Evolutionary conservation across 352 stramenopile species (phyloP).

Genomic region (Pythium vanterpoolii): DNA sequence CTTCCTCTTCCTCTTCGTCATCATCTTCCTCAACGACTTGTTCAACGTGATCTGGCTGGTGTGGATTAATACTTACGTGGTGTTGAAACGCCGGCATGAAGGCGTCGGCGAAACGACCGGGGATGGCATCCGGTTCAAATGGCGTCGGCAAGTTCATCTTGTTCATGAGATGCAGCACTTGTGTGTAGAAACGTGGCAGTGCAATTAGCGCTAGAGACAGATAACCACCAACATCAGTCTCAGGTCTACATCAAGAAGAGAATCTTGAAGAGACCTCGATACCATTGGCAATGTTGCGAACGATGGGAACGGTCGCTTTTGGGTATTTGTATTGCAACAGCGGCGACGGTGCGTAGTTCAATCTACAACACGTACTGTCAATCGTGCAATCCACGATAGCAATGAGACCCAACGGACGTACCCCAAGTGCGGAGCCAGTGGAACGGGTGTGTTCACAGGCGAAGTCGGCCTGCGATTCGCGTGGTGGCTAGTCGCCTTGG

Average conservation of each 20-base stretch:
- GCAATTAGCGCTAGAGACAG: slow-evolving; percentile 65
- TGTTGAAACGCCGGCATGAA: slow-evolving; percentile 4
- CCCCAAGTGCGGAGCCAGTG: slow-evolving; percentile 74
- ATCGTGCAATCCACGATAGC: background rate
- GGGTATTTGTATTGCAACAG: slow-evolving; percentile 88
- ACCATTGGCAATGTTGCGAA: slow-evolving; percentile 89
- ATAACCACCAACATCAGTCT: background rate
- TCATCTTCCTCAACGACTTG: slow-evolving; percentile 16
- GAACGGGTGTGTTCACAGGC: slow-evolving; percentile 23
- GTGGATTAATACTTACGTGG: background rate
- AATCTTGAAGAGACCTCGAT: background rate
- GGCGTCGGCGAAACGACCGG: slow-evolving; percentile 46
- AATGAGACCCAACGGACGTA: slow-evolving; percentile 18
- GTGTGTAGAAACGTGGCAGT: slow-evolving; percentile 85
- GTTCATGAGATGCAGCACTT: slow-evolving; percentile 91
- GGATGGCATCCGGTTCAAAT: slow-evolving; percentile 71
- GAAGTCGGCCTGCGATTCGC: background rate
- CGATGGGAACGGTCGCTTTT: slow-evolving; percentile 64
- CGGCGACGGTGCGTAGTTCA: slow-evolving; percentile 83
- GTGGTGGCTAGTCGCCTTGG: background rate
- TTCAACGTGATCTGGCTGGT: background rate
- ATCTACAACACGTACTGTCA: slow-evolving; percentile 28
- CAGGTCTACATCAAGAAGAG: too few relatives aligned
- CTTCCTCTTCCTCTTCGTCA: background rate
- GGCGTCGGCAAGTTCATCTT: slow-evolving; percentile 89